Conservation (phyloP, 225 moss, liverwort and hornwort genomes). For the Ulota crispa region DNA sequence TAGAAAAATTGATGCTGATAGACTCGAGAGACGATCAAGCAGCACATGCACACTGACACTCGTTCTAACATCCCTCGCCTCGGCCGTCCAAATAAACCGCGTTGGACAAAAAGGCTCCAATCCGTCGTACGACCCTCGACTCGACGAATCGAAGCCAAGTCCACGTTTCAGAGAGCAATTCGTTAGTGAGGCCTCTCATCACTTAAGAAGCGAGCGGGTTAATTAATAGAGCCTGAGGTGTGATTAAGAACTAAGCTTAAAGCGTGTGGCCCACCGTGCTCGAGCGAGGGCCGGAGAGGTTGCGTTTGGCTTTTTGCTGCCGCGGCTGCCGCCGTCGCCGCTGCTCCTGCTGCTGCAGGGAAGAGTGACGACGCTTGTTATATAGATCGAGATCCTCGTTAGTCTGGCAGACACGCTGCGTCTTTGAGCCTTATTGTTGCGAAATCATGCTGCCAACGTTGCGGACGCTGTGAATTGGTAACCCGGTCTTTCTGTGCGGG, state of each 20-base stretch:
- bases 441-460: background rate
- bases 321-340: background rate
- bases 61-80: background rate
- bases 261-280: conserved; percentile 34
- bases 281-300: conserved; percentile 5
- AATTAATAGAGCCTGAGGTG: background rate
- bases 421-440: background rate
- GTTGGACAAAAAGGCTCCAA: background rate
- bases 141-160: background rate
- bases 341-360: too few relatives aligned
- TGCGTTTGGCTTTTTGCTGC: conserved; percentile 27
- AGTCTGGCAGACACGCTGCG: conserved; percentile 30
- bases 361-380: conserved; percentile 23
- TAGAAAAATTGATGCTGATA: background rate
- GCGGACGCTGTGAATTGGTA: background rate
- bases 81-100: background rate
- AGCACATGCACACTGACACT: conserved; percentile 31
- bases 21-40: background rate
- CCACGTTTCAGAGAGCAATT: background rate
- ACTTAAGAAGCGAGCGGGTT: background rate
- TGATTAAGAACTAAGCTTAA: background rate
- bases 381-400: conserved; percentile 30
- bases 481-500: background rate
- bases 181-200: background rate
- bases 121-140: background rate